Evolutionary conservation across 768 basidiomycete species (phyloP).

Genomic region (Tricholoma hemisulphureum): DNA sequence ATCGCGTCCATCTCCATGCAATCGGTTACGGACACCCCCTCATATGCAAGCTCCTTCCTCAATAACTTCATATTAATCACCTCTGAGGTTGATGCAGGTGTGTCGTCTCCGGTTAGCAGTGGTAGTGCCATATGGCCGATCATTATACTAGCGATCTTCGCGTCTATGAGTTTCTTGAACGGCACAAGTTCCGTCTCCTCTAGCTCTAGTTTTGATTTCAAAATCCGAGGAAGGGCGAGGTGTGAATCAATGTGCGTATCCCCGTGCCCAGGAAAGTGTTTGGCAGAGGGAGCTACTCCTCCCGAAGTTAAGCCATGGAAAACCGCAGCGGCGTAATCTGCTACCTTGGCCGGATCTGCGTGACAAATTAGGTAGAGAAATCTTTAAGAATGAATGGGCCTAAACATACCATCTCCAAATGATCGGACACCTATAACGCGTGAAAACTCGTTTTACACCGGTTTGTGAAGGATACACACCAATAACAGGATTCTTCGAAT

Average conservation of each 20-base stretch:
- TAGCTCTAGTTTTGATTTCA: constrained; percentile 45
- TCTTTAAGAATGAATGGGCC: background rate
- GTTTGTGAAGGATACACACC: constrained; percentile 36
- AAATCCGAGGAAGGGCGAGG: constrained; percentile 60
- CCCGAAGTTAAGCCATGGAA: constrained; percentile 45
- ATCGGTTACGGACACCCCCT: constrained; percentile 68
- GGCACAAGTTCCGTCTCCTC: constrained; percentile 53
- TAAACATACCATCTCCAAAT: constrained; percentile 58
- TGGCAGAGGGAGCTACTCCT: constrained; percentile 59
- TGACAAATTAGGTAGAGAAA: background rate
- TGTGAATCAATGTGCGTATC: constrained; percentile 74
- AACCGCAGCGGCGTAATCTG: constrained; percentile 46
- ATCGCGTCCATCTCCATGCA: constrained; percentile 79
- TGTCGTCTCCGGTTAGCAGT: constrained; percentile 48
- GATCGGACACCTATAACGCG: constrained; percentile 56
- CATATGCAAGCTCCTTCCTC: constrained; percentile 48
- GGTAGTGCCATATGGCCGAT: constrained; percentile 74
- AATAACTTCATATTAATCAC: constrained; percentile 52
- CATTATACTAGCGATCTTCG: constrained; percentile 58
- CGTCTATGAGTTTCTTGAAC: constrained; percentile 47
- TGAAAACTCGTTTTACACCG: background rate
- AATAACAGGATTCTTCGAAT: constrained; percentile 68
- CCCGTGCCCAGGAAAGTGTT: constrained; percentile 76
- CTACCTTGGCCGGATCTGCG: constrained; percentile 56
- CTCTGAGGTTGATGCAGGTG: constrained; percentile 58